Evolutionary conservation across 345 rosid species (phyloP).

Genomic region (Heritiera littoralis): DNA sequence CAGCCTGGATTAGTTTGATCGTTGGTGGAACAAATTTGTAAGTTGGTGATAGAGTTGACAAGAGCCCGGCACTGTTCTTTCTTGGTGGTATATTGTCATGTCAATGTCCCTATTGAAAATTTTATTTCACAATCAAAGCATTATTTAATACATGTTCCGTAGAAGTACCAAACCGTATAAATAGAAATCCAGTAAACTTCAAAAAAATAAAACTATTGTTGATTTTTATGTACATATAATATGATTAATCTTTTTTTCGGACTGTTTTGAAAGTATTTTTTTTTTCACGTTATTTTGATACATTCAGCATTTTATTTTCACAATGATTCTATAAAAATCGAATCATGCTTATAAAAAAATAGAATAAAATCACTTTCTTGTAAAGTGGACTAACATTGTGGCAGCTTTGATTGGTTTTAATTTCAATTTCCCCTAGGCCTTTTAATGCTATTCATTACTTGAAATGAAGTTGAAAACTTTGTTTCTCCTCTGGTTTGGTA

Average conservation of each 20-base stretch:
- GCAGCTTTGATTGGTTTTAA: too few relatives aligned
- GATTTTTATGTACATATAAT: not conserved
- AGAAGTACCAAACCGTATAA: constrained; percentile 30
- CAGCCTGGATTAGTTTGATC: not conserved
- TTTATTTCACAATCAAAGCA: constrained; percentile 11
- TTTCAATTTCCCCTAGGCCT: too few relatives aligned
- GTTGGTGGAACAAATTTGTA: not conserved
- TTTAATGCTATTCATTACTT: constrained; percentile 11
- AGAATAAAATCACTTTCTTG: too few relatives aligned
- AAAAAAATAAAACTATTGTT: constrained; percentile 21
- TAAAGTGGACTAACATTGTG: too few relatives aligned
- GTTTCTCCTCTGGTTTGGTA: constrained; percentile 27
- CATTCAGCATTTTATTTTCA: too few relatives aligned
- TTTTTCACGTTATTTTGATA: not conserved
- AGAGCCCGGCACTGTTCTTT: constrained; percentile 1
- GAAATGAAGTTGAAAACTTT: constrained; percentile 19
- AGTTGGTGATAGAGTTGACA: constrained; percentile 33
- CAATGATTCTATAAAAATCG: too few relatives aligned
- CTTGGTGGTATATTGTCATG: constrained; percentile 22
- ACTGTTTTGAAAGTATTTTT: not conserved
- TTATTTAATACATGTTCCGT: constrained; percentile 29
- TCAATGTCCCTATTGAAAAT: constrained; percentile 7
- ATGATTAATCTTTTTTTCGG: not conserved
- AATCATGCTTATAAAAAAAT: too few relatives aligned
- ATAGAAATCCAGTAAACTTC: constrained; percentile 28